These are phyloP conservation scores for Termitomyces sp. DNA, from an alignment of 768 basidiomycete genomes.

Conservation along the genomic window DNA sequence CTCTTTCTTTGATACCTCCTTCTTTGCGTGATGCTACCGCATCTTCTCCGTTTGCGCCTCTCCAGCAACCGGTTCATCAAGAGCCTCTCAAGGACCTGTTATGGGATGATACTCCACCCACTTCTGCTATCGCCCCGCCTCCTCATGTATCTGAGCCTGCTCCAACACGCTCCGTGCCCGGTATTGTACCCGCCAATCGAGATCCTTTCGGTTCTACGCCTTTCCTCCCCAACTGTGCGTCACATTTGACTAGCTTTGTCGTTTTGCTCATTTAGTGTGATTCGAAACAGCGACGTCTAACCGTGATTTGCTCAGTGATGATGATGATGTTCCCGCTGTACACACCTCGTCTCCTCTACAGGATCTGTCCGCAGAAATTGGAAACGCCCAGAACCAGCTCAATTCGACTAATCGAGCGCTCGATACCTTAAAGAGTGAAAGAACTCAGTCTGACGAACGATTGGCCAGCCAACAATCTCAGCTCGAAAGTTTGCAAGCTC, in stretches of 20 bases:
- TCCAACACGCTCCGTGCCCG: conserved; percentile 20
- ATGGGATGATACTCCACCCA: conserved; percentile 51
- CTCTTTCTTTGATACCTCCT: conserved; percentile 75
- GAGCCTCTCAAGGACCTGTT: conserved; percentile 42
- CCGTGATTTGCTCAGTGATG: conserved; percentile 67
- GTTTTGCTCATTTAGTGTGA: not conserved
- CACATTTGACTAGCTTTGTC: not conserved
- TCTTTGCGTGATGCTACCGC: conserved; percentile 50
- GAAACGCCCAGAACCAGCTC: conserved; percentile 82
- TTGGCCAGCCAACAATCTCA: conserved; percentile 66
- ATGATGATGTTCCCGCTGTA: conserved; percentile 45
- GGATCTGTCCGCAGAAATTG: conserved; percentile 80
- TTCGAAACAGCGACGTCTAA: conserved; percentile 8
- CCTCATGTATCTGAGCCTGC: conserved; percentile 24
- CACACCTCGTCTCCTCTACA: conserved; percentile 47
- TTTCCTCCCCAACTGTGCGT: conserved; percentile 21
- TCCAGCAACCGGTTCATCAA: conserved; percentile 32
- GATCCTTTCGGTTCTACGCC: conserved; percentile 50
- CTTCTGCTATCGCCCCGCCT: conserved; percentile 38
- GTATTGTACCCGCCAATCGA: conserved; percentile 17
- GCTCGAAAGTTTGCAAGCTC: conserved; percentile 75
- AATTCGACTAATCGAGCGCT: conserved; percentile 73
- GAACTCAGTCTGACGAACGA: conserved; percentile 55
- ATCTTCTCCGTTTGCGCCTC: conserved; percentile 32
- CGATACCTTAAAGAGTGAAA: conserved; percentile 58